These are phyloP conservation scores for Auriscalpium vulgare DNA, from an alignment of 768 basidiomycete species.

Conservation along the genomic window DNA sequence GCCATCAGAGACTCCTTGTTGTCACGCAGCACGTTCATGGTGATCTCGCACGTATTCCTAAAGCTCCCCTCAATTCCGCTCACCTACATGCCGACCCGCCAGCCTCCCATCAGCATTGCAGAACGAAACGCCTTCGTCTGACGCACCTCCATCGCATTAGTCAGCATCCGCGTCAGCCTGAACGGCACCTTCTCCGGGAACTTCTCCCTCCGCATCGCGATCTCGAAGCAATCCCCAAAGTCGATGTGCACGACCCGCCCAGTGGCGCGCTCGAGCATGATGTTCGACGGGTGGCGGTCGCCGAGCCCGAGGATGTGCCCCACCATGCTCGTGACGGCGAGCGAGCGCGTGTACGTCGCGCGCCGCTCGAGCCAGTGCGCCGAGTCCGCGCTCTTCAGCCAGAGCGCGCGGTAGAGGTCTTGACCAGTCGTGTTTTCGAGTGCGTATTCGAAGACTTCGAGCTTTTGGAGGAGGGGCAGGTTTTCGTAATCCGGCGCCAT, in stretches of 20 bases:
- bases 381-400: slow-evolving; percentile 91
- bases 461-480: slow-evolving; percentile 89
- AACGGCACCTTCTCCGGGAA: slow-evolving; percentile 99
- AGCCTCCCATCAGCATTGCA: neutral
- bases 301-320: slow-evolving; percentile 96
- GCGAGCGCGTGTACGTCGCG: slow-evolving; percentile 92
- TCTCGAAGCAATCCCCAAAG: slow-evolving; percentile 97
- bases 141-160: slow-evolving; percentile 95
- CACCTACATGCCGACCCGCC: slow-evolving; percentile 42
- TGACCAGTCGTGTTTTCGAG: slow-evolving; percentile 98
- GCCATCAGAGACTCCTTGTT: slow-evolving; percentile 99
- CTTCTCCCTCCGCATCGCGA: slow-evolving; percentile 96
- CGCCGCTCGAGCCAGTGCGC: slow-evolving; percentile 98
- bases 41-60: slow-evolving; percentile 90
- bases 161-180: slow-evolving; percentile 95
- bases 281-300: slow-evolving; percentile 93
- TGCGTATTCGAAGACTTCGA: slow-evolving; percentile 98
- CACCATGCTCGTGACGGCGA: slow-evolving; percentile 97
- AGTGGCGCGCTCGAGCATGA: slow-evolving; percentile 83
- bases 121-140: neutral
- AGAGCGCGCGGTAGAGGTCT: slow-evolving; percentile 91
- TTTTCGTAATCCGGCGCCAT: slow-evolving; percentile 99
- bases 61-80: slow-evolving; percentile 98
- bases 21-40: slow-evolving; percentile 93
- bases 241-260: slow-evolving; percentile 97